Conservation (phyloP, 1,284 basidiomycete genomes). For the Cutaneotrichosporon cutaneum region DNA sequence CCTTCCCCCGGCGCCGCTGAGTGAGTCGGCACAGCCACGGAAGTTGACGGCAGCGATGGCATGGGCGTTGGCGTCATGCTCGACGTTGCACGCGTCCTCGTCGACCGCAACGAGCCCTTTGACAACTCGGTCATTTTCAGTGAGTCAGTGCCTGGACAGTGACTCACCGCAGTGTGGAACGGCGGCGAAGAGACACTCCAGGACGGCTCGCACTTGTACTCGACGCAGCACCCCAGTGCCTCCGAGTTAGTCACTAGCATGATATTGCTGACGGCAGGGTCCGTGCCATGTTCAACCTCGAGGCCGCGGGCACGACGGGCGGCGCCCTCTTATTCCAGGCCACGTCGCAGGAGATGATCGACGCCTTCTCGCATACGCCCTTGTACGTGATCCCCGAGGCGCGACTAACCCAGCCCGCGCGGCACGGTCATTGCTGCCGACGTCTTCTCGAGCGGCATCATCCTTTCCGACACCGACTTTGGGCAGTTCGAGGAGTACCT, state of each 20-base stretch:
- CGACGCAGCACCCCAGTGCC: slow-evolving; percentile 77
- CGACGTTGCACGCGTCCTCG: slow-evolving; percentile 77
- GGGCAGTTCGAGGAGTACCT: slow-evolving; percentile 92
- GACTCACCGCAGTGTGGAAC: slow-evolving; percentile 72
- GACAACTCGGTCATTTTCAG: slow-evolving; percentile 80
- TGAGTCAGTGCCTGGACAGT: slow-evolving; percentile 54
- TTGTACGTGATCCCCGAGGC: too few species aligned
- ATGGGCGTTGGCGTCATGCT: slow-evolving; percentile 87
- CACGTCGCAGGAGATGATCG: slow-evolving; percentile 88
- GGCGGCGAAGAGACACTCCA: slow-evolving; percentile 83
- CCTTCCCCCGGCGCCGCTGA: slow-evolving; percentile 79
- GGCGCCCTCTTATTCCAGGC: slow-evolving; percentile 94
- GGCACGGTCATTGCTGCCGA: slow-evolving; percentile 92
- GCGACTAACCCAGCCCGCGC: too few species aligned
- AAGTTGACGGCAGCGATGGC: slow-evolving; percentile 60
- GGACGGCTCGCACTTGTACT: slow-evolving; percentile 89
- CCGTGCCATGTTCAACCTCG: slow-evolving; percentile 61
- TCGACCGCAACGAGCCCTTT: slow-evolving; percentile 69
- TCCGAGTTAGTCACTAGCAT: slow-evolving; percentile 59
- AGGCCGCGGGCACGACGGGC: slow-evolving; percentile 83
- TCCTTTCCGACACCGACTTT: slow-evolving; percentile 90
- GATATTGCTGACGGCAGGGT: slow-evolving; percentile 58
- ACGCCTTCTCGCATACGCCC: slow-evolving; percentile 82
- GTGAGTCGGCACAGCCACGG: slow-evolving; percentile 19
- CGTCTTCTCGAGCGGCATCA: slow-evolving; percentile 86